Base-by-base conservation (phyloP, 1,139 yeast species). In the Hemisphaericaspora subhashii region DNA sequence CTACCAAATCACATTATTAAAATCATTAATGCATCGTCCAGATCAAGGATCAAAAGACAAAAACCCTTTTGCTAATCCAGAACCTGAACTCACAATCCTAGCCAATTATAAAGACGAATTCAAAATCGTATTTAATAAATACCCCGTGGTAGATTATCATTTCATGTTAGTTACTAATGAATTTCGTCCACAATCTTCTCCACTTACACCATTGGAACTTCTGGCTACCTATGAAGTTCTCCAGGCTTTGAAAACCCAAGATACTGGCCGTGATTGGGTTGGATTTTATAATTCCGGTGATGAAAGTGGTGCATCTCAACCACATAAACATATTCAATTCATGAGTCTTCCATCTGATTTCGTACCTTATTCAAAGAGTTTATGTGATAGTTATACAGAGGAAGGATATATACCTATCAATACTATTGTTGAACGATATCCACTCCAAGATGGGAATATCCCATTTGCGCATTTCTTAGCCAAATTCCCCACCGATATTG, bases 241-340 rank as follows among this genome's bases (percentile, higher is more conserved):
- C 42, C 39, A 42, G 9, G 43, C 47, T 3, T 52, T 71, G 40
- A 41, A 49, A 9, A 33, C 38, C 3, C 52, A 51, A 25, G 53
- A 50, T 5, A 53, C 58, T 33, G 46, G 47, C 3, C 55, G 62
- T 44, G 46, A 60, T 46, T 67, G 73, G 74, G 71, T 90, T 60
- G 92, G 88, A 0, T 90, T 92, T 60, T 92, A 79, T 72, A 92
- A 92, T 58, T 82, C 89, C 56, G 98, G 98, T 4, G 79, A 80
- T 18, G 74, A 81, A 51, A 82, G 95, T 48, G 98, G 98, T 1
- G 96, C 96, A 7, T 87, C 96, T 0, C 94, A 89, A 53, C 84
- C 88, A 35, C 98, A 92, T 64, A 87, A 87, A 54, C 98, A 92
- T 63, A 62, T 90, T 44, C 98, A 92, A 61, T 82, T 90, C 59